A percentile compares a stretch with the other conserved stretches of the same genome.
These are phyloP conservation scores for Teratosphaeria gauchensis DNA, from an alignment of 2,329 filamentous ascomycete genomes.

Conservation along the genomic window DNA sequence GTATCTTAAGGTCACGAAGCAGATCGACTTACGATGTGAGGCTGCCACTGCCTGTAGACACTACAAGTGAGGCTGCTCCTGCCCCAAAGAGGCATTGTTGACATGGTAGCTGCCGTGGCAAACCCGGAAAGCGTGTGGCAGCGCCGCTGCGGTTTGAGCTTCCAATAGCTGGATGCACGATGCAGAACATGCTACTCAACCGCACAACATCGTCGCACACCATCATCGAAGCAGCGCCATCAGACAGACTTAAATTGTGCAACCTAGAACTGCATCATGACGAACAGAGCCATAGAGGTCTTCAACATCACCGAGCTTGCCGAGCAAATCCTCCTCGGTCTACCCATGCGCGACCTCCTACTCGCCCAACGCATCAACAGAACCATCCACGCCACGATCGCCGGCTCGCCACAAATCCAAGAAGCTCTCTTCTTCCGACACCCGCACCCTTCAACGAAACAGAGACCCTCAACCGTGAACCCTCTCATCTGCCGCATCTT, in stretches of 20 bases:
- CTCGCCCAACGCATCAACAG: not conserved
- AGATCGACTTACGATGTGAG: not conserved
- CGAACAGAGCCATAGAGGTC: not conserved
- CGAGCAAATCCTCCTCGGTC: conserved; percentile 1
- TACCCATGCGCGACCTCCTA: not conserved
- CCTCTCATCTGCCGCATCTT: not conserved
- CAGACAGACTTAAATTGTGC: not conserved
- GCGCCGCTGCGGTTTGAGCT: no score
- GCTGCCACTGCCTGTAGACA: not conserved
- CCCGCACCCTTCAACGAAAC: not conserved
- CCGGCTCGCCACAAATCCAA: not conserved
- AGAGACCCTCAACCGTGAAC: not conserved
- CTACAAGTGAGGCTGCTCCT: not conserved
- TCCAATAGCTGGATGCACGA: not conserved
- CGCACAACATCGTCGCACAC: not conserved
- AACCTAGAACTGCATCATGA: not conserved
- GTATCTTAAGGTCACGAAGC: not conserved
- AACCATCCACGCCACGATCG: not conserved
- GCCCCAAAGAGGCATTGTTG: not conserved
- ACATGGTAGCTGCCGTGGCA: not conserved
- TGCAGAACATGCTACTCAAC: not conserved
- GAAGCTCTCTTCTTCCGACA: not conserved
- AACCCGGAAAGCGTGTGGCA: no score
- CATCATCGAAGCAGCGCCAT: not conserved
- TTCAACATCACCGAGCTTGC: not conserved